Evolutionary conservation across 495 filamentous ascomycete species (phyloP).

Genomic region (Aspergillus egyptiacus): DNA sequence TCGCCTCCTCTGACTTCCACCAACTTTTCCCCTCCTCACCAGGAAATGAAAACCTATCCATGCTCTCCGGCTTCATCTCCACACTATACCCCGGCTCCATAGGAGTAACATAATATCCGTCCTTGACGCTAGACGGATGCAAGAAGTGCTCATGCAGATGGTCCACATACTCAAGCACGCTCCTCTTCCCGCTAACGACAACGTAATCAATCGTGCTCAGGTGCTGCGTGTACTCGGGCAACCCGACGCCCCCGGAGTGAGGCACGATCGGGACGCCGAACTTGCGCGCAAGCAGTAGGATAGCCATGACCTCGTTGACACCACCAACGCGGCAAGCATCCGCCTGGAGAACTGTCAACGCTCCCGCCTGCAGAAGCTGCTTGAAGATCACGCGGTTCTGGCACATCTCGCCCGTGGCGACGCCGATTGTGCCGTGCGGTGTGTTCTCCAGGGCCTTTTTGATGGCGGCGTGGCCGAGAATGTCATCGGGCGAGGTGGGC

Average conservation of each 20-base stretch:
- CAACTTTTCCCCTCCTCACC: constrained; percentile 72
- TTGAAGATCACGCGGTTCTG: constrained; percentile 95
- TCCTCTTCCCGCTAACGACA: constrained; percentile 72
- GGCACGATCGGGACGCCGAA: constrained; percentile 77
- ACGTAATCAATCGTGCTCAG: constrained; percentile 93
- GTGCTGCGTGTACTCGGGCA: constrained; percentile 94
- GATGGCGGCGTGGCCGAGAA: constrained; percentile 81
- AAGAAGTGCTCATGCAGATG: constrained; percentile 92
- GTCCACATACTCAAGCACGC: constrained; percentile 85
- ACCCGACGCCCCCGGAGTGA: constrained; percentile 81
- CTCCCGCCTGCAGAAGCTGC: constrained; percentile 71
- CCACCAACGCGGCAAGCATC: constrained; percentile 90
- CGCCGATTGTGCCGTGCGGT: constrained; percentile 65
- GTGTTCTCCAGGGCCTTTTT: constrained; percentile 62
- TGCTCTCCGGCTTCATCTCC: constrained; percentile 86
- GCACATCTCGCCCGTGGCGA: constrained; percentile 95
- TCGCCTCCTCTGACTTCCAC: constrained; percentile 71
- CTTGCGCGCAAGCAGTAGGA: constrained; percentile 87
- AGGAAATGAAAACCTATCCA: constrained; percentile 71
- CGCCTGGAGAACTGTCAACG: constrained; percentile 84
- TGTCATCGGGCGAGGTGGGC: constrained; percentile 90
- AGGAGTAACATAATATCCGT: constrained; percentile 85
- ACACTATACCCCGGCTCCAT: constrained; percentile 79
- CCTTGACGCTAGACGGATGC: constrained; percentile 69
- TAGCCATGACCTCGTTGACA: constrained; percentile 87